These are phyloP conservation scores for Davidsoniella virescens DNA, from an alignment of 2,329 filamentous ascomycete genomes.

Conservation along the genomic window DNA sequence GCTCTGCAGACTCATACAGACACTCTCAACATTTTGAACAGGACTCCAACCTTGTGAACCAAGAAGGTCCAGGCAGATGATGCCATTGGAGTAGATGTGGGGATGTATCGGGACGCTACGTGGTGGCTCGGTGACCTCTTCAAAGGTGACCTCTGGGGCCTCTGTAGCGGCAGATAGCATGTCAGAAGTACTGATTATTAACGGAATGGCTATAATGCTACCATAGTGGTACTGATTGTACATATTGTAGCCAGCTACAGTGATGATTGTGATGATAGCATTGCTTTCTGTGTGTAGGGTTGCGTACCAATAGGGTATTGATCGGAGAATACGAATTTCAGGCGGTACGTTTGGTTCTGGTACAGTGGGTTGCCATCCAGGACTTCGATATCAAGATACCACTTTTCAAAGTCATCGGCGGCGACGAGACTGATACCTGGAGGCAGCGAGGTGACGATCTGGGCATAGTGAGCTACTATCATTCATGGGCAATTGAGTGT, in stretches of 20 bases:
- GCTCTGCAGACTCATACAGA: slow-evolving; percentile 94
- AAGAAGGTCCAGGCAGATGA: slow-evolving; percentile 91
- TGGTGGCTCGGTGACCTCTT: slow-evolving; percentile 35
- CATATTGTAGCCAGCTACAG: background rate
- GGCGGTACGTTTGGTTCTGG: slow-evolving; percentile 57
- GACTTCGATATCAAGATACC: slow-evolving; percentile 83
- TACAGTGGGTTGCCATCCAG: slow-evolving; percentile 87
- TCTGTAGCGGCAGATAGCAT: slow-evolving; percentile 35
- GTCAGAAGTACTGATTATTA: background rate
- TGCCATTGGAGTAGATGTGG: slow-evolving; percentile 96
- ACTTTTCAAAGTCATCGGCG: slow-evolving; percentile 72
- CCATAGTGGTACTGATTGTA: background rate
- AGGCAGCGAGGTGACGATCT: slow-evolving; percentile 41
- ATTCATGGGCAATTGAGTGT: background rate
- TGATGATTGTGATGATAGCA: background rate
- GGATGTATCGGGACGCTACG: slow-evolving; percentile 81
- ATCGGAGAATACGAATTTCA: slow-evolving; percentile 73
- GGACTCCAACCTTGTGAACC: slow-evolving; percentile 84
- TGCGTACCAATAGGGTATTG: slow-evolving; percentile 75
- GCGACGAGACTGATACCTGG: slow-evolving; percentile 64
- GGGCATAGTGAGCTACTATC: too few species aligned
- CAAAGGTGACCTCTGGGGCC: slow-evolving; percentile 86
- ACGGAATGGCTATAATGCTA: background rate
- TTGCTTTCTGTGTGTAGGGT: background rate
- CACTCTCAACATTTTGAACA: slow-evolving; percentile 89